Base-by-base conservation (phyloP, 148 eudicot species). In the Talinum fruticosum region DNA sequence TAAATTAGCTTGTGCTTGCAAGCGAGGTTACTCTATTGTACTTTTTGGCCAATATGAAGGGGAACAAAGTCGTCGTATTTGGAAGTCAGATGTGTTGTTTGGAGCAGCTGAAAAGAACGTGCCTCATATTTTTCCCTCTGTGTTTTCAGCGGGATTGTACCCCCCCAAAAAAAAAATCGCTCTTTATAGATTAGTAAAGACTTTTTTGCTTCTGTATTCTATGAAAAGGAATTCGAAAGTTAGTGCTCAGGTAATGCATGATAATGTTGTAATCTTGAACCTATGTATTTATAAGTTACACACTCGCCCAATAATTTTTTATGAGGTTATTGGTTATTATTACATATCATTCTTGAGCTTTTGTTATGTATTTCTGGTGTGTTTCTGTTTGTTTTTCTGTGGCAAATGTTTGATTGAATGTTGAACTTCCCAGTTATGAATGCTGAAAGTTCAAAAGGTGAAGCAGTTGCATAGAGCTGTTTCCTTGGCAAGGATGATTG, bases 381-480 rank as follows among this genome's bases (percentile, higher is more conserved):
- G 44, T 37, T 67, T 21, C 26, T 68, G 29, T 29, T 29, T 61
- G 75, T n/a, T 59, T 38, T 44, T 47, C 54, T 71, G 75, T 69
- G 69, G 54, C 38, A 71, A 70, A 21, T 44, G n/a, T 71, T 78
- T 78, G 81, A 78, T 72, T 15, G 15, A 21, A 49, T 79, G 70
- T 73, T 79, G 71, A 28, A 47, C 72, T 79, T 79, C 76, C 35
- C 81, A 79, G 81, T 72, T 78, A n/a, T 34, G 45, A 72, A 64
- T 51, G 54, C 76, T 71, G 21, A 76, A 78, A 79, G 81, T 45
- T 47, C 33, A 30, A 10, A 73, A 29, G 70, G 76, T 65, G 81
- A 62, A 72, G 75, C 76, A 71, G 80, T 26, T 72, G 65, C 71
- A 65, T 62, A 62, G 45, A 32, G 72, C 71, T 72, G 64, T 32